These are phyloP conservation scores for Bolboschoenoplectus hybrid DNA, from an alignment of 202 grass and related monocot species.

Conservation along the genomic window DNA sequence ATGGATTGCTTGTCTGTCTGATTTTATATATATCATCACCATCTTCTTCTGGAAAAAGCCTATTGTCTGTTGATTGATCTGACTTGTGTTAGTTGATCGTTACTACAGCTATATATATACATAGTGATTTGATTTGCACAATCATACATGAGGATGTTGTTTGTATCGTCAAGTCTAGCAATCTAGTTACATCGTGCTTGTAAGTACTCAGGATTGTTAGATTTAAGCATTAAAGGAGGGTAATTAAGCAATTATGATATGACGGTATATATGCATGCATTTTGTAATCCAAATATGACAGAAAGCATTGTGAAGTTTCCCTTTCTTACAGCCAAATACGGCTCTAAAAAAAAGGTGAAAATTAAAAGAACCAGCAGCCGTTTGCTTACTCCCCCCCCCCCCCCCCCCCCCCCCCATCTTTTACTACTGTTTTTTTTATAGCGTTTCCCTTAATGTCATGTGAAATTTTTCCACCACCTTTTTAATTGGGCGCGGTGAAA, in stretches of 20 bases:
- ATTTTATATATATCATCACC: not conserved
- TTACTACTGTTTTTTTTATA: too few relatives aligned
- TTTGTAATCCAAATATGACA: not conserved
- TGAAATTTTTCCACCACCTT: not conserved
- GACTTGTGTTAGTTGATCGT: slow-evolving; percentile 3
- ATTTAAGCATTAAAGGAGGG: slow-evolving; percentile 14
- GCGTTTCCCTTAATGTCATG: too few relatives aligned
- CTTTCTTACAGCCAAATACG: not conserved
- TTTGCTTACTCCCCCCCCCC: not conserved
- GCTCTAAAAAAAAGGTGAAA: not conserved
- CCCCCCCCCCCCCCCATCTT: too few relatives aligned
- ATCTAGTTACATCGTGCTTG: not conserved
- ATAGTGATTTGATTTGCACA: not conserved
- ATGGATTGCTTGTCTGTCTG: slow-evolving; percentile 14
- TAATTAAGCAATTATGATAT: slow-evolving; percentile 17
- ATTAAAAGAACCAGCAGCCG: not conserved
- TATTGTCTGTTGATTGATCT: not conserved
- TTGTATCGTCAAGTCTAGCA: not conserved
- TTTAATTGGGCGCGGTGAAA: not conserved
- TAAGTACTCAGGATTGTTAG: not conserved
- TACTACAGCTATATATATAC: not conserved
- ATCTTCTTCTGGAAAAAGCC: not conserved
- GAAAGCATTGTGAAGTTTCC: not conserved
- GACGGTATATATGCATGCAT: not conserved
- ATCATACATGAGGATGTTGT: not conserved